Base-by-base conservation (phyloP, 2,329 filamentous ascomycete genomes). In the Colletotrichum godetiae region DNA sequence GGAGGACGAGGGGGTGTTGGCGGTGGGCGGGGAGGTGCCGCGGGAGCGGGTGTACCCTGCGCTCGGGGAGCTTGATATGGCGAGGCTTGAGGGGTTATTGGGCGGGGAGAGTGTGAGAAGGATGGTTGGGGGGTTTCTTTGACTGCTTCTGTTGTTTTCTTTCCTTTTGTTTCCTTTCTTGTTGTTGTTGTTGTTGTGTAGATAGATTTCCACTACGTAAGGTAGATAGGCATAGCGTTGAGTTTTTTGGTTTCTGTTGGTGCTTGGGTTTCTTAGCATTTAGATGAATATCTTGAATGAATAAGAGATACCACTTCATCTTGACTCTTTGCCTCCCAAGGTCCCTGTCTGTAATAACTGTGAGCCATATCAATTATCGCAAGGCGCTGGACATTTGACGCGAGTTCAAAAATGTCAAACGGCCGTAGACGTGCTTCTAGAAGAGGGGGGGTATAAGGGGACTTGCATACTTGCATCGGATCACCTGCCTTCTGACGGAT, bases 31-130 rank as follows among this genome's bases (percentile, higher is more conserved):
- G 53, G 33, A 15, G 27, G 60, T 60, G 35, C 61, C 60, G 2
- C 52, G 35, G 27, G 60, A 65, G 29, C 62, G 60, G 2, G 67
- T 70, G n/a, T 70, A 70, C 13, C 61, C 67, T 2, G 67, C 67
- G 0, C 29, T 70, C 0, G 62, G 58, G 31, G 61, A 70, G 4
- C 22, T 70, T 76, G 75, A 75, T 77, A 76, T 56, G 68, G 42
- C 42, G 42, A 19, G 42, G 5, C 42, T 49, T 7, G 42, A 5
- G 8, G 19, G 7, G 15, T n/a, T 49, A 7, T 3, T 49, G 42
- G 42, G 15, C 19, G 42, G 15, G 19, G 42, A 49, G 42, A 49
- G 42, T 4, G 19, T n/a, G 7, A 49, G 42, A 7, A 49, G 19
- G 42, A 49, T 49, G 42, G 19, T 49, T 10, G 42, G 42, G 42